Evolutionary conservation across 768 basidiomycete genomes (phyloP).

Genomic region (Rhizopogon vulgaris): DNA sequence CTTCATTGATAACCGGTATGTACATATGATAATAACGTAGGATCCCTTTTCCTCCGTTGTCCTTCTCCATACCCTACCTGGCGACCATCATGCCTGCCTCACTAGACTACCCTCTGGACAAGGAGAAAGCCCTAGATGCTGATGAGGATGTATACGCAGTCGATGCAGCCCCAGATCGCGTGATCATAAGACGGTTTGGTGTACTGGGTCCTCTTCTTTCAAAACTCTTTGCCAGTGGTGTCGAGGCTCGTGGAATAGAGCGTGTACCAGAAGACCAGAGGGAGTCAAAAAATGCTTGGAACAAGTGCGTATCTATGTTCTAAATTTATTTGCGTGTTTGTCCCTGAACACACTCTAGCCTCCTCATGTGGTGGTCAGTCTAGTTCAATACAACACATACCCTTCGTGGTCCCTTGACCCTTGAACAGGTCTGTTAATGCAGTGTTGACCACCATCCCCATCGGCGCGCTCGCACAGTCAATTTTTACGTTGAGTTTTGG

Average conservation of each 20-base stretch:
- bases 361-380: conserved; percentile 41
- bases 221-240: conserved; percentile 40
- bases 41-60: too few species aligned
- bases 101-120: conserved; percentile 7
- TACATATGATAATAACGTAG: too few species aligned
- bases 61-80: not conserved
- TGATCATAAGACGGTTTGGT: conserved; percentile 26
- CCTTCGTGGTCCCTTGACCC: not conserved
- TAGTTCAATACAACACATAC: not conserved
- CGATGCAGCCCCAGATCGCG: conserved; percentile 23
- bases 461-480: conserved; percentile 44
- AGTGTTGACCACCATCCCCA: conserved; percentile 43
- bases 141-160: not conserved
- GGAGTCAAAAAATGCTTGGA: conserved; percentile 37
- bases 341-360: conserved; percentile 14
- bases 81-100: not conserved
- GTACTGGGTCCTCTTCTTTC: conserved; percentile 25
- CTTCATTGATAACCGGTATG: too few species aligned
- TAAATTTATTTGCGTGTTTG: not conserved
- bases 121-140: conserved; percentile 13
- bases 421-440: conserved; percentile 38
- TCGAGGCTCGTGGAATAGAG: conserved; percentile 53
- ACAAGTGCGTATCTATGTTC: conserved; percentile 24
- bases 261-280: conserved; percentile 46
- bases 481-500: conserved; percentile 43